Evolutionary conservation across 2,329 filamentous ascomycete species (phyloP).

Genomic region (Aspergillus phoenicis): DNA sequence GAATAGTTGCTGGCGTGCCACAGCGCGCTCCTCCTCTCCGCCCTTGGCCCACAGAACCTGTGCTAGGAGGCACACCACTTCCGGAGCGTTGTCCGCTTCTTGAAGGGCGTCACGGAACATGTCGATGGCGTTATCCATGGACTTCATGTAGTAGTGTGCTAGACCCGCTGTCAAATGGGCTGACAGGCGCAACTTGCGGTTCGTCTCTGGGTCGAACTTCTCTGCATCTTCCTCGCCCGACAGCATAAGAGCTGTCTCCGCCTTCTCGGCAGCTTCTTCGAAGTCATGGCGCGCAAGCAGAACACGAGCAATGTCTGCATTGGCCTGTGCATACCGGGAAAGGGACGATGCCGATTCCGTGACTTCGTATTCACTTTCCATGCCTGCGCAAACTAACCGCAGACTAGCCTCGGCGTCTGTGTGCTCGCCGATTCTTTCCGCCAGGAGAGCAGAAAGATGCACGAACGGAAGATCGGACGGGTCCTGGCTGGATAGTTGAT

Average conservation of each 20-base stretch:
- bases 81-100: constrained; percentile 74
- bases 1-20: constrained; percentile 79
- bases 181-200: constrained; percentile 74
- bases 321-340: constrained; percentile 76
- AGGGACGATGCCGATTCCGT: constrained; percentile 76
- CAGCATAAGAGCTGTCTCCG: constrained; percentile 77
- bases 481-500: constrained; percentile 73
- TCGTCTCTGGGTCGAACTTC: constrained; percentile 62
- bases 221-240: constrained; percentile 71
- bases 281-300: constrained; percentile 71
- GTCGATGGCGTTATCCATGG: constrained; percentile 69
- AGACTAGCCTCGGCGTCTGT: constrained; percentile 65
- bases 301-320: constrained; percentile 82
- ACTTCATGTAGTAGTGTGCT: constrained; percentile 71
- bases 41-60: constrained; percentile 94
- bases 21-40: constrained; percentile 69
- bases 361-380: constrained; percentile 82
- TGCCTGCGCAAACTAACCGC: constrained; percentile 64
- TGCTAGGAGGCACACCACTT: constrained; percentile 82
- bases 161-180: constrained; percentile 84
- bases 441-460: constrained; percentile 77
- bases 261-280: constrained; percentile 72
- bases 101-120: constrained; percentile 80
- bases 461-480: constrained; percentile 71
- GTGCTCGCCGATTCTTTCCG: constrained; percentile 76